Base-by-base conservation (phyloP, 164 flowering plant species). In the Stephania yunnanensis region DNA sequence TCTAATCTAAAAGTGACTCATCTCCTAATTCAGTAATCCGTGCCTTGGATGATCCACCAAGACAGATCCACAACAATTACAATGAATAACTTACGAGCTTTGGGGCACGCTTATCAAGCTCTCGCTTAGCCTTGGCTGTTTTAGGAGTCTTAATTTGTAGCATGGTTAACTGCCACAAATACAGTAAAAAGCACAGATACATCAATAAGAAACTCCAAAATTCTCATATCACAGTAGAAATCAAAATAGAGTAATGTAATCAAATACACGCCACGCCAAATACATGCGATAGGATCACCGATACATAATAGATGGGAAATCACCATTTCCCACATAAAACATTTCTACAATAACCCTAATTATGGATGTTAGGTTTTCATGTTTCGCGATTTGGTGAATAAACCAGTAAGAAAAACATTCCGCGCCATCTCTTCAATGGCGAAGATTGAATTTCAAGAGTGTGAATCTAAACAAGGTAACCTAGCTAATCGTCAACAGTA, bases 21-120 rank as follows among this genome's bases (percentile, higher is more conserved):
- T 22, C 61, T 29, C 11, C 30, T 12, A 6, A 71, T 10, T 44
- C 46, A 29, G 15, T 50, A 29, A 65, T 25, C 29, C 45, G 9
- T 58, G 15, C 10, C 13, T 5, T n/a, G 19, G 64, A 4, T 3
- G 7, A 58, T 58, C 64, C 6, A 58, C 19, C 64, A 58, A 58
- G 6, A 58, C 19, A 58, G 20, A 58, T 36, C 20, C 5, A 48
- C 8, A 52, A 7, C 36, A 20, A 29, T 58, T 66, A 36, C 15
- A 45, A 2, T 2, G 22, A 9, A 52, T 31, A 72, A 71, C 80
- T 78, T 73, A 86, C 88, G 19, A 86, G 84, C 73, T 85, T 87
- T 9, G 91, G 89, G 20, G 88, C 89, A 45, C 86, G 86, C 75
- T 84, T 87, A 9, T 84, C 87, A 8, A 88, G 80, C 78, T 71